Base-by-base conservation (phyloP, 306 rosid species). In the Lathyrus tuberosus region DNA sequence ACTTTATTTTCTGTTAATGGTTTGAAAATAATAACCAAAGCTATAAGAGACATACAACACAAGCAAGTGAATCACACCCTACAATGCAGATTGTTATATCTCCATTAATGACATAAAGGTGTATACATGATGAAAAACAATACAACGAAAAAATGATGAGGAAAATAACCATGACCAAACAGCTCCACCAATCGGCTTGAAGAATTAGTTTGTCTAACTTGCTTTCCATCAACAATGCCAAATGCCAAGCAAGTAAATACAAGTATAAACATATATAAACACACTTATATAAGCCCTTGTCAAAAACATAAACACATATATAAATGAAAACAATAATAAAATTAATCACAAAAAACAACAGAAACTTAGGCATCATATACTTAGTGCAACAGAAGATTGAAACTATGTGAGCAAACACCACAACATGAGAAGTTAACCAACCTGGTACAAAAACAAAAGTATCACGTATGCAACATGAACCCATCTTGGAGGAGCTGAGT, bases 221-320 rank as follows among this genome's bases (percentile, higher is more conserved):
- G 98, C 81, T 93, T 93, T 73, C 96, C 98, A 81, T 93, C 98
- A 79, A 90, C 97, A 73, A 94, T 96, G 82, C 90, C 98, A 86
- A 93, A 90, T 68, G 98, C 86, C 97, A 90, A 62, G 67, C 60
- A 80, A 38, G 35, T 44, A 63, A 6, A 38, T 38, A 38, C 10
- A 9, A 7, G 43, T 2, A 38, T 43, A 42, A 24, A 22, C 43
- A 38, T 38, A 38, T 38, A 24, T 53, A n/a, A 20, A 20, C 15
- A 38, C 43, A 38, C 13, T 7, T 11, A 38, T 38, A 38, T 38
- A 38, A 38, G 10, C 43, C 43, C 43, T 38, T 38, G 43, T 38
- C 8, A 38, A 38, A 38, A 38, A 38, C 1, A 38, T 24, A 24
- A 38, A 38, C 43, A 38, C 43, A n/a, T n/a, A n/a, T n/a, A n/a